Conservation (phyloP, 768 basidiomycete genomes). For the Amanita phalloides region DNA sequence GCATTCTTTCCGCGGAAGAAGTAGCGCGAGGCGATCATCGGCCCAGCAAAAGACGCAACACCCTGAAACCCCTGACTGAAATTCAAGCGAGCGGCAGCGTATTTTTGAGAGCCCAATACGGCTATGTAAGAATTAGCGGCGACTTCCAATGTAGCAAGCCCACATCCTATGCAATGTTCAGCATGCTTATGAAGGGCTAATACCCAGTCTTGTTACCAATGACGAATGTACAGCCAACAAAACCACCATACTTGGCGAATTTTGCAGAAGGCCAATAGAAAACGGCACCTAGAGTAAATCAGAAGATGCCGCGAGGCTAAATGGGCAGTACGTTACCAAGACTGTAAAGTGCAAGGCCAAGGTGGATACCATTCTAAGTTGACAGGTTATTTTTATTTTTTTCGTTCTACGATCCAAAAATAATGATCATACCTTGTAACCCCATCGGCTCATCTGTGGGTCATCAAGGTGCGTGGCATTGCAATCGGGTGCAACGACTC, state of each 20-base stretch:
- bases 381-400: neutral
- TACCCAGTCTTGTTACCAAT: slow-evolving; percentile 30
- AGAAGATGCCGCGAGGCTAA: neutral
- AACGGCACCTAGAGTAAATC: slow-evolving; percentile 39
- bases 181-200: neutral
- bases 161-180: slow-evolving; percentile 34
- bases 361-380: slow-evolving; percentile 41
- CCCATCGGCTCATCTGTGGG: slow-evolving; percentile 45
- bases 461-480: slow-evolving; percentile 1
- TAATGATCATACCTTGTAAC: slow-evolving; percentile 43
- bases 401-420: neutral
- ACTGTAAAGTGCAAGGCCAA: slow-evolving; percentile 49
- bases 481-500: slow-evolving; percentile 14
- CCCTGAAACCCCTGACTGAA: slow-evolving; percentile 78
- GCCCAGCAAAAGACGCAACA: slow-evolving; percentile 61
- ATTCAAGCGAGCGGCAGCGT: slow-evolving; percentile 66
- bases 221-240: slow-evolving; percentile 65
- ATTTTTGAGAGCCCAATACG: slow-evolving; percentile 54
- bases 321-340: slow-evolving; percentile 23
- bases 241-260: slow-evolving; percentile 57
- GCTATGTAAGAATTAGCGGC: slow-evolving; percentile 77
- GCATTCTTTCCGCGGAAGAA: slow-evolving; percentile 63
- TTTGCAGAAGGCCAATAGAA: slow-evolving; percentile 75
- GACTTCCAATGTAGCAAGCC: slow-evolving; percentile 57
- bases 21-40: slow-evolving; percentile 65